Evolutionary conservation across 352 stramenopile species (phyloP).

Genomic region (Phytophthora cryptogea): DNA sequence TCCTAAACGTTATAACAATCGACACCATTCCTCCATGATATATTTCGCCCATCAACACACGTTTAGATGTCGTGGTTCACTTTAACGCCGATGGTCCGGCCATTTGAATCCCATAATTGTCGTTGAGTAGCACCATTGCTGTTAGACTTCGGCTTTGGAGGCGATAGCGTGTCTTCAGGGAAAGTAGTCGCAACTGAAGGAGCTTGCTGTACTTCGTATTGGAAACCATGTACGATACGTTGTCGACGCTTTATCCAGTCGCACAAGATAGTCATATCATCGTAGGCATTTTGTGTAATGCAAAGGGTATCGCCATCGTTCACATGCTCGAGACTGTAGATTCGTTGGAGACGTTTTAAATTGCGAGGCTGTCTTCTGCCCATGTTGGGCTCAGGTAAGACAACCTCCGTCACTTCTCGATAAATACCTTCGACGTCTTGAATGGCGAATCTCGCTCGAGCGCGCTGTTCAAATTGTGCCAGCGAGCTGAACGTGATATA

Average conservation of each 20-base stretch:
- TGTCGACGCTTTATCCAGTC: constrained; percentile 64
- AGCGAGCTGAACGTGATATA: constrained; percentile 60
- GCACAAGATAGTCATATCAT: constrained; percentile 76
- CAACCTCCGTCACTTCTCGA: constrained; percentile 37
- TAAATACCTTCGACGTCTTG: constrained; percentile 47
- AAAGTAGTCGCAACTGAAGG: neutral
- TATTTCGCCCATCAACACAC: neutral
- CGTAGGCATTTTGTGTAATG: constrained; percentile 58
- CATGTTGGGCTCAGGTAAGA: constrained; percentile 1
- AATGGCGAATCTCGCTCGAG: constrained; percentile 34
- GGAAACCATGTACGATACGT: constrained; percentile 31
- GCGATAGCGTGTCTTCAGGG: neutral
- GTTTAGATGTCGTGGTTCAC: constrained; percentile 9
- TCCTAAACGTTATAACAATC: constrained; percentile 5
- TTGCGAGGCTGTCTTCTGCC: neutral
- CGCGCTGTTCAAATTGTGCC: constrained; percentile 42
- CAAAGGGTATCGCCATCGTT: constrained; percentile 62
- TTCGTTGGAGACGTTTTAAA: constrained; percentile 38
- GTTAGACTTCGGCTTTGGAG: constrained; percentile 2
- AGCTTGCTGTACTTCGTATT: constrained; percentile 15
- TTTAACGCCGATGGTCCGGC: constrained; percentile 44
- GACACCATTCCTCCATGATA: neutral
- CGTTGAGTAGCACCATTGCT: constrained; percentile 4
- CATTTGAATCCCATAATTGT: constrained; percentile 63
- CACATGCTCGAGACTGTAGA: constrained; percentile 47